Conservation (phyloP, 352 stramenopile species). For the Aphanomyces cochlioides region DNA sequence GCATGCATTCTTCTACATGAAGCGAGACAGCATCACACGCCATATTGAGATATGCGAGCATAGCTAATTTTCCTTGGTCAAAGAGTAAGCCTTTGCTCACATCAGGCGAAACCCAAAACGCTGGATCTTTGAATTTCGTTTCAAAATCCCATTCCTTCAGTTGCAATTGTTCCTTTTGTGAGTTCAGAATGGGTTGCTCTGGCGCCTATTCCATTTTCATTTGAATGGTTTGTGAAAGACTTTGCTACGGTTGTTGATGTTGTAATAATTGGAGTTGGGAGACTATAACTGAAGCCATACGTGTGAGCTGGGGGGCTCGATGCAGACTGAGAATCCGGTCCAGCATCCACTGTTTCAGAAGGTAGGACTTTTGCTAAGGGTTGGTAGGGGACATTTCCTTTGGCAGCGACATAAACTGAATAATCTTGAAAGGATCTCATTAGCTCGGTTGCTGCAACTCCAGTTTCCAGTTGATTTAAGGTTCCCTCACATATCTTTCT, state of each 20-base stretch:
- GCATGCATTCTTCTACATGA: conserved; percentile 9
- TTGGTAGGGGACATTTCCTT: conserved; percentile 25
- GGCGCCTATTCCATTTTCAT: neutral
- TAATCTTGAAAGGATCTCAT: conserved; percentile 61
- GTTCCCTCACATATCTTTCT: conserved; percentile 75
- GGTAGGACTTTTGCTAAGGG: conserved; percentile 38
- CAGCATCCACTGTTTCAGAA: neutral
- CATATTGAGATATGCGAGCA: conserved; percentile 26
- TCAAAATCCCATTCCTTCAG: conserved; percentile 21
- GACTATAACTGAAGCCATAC: conserved; percentile 17
- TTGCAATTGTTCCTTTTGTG: conserved; percentile 7
- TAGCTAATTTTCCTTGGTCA: conserved; percentile 12
- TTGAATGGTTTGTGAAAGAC: neutral
- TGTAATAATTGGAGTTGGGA: conserved; percentile 14
- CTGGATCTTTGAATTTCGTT: conserved; percentile 16
- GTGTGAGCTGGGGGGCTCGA: neutral
- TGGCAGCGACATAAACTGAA: conserved; percentile 57
- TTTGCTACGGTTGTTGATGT: neutral
- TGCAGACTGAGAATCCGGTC: neutral
- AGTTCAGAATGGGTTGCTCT: neutral
- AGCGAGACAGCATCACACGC: conserved; percentile 22
- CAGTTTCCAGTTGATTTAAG: conserved; percentile 63
- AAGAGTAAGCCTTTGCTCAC: conserved; percentile 8
- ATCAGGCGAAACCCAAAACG: conserved; percentile 3
- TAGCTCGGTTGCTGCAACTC: conserved; percentile 55